A percentile compares a stretch with the other conserved stretches of the same genome.
phyloP scores from a whole-genome alignment of 768 basidiomycete species.

The Agrocybe pediades region DNA sequence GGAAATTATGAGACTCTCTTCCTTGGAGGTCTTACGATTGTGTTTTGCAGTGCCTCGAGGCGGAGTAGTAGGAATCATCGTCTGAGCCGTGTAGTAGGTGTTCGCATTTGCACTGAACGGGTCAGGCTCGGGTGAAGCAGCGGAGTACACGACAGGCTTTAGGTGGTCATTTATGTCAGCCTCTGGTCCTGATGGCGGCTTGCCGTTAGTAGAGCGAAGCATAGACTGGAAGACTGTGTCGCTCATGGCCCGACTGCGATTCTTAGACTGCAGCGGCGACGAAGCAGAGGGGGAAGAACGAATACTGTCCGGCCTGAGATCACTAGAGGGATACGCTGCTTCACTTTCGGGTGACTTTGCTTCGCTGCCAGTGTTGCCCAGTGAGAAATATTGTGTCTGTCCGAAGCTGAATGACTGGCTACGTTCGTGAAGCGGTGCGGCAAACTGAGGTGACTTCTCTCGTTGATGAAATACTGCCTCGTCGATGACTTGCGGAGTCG shows the following conservation, averaged over 20 bases:
- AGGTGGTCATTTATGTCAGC: conserved; percentile 68
- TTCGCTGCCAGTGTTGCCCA: conserved; percentile 28
- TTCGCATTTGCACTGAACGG: conserved; percentile 74
- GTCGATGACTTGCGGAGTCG: conserved; percentile 29
- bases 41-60: conserved; percentile 46
- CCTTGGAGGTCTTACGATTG: conserved; percentile 63
- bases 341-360: conserved; percentile 23
- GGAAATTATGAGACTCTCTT: conserved; percentile 70
- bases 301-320: conserved; percentile 29
- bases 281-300: conserved; percentile 17
- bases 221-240: conserved; percentile 67
- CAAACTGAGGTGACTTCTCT: conserved; percentile 39
- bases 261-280: conserved; percentile 33
- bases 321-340: conserved; percentile 30
- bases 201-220: conserved; percentile 39
- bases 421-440: conserved; percentile 48
- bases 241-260: conserved; percentile 57
- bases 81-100: conserved; percentile 78
- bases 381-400: conserved; percentile 62
- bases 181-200: conserved; percentile 43
- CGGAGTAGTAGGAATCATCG: conserved; percentile 70
- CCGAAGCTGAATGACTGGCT: conserved; percentile 73
- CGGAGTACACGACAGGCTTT: conserved; percentile 46
- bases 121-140: conserved; percentile 52
- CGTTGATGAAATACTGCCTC: conserved; percentile 47